These are phyloP conservation scores for Thermomyces lanuginosus DNA, from an alignment of 2,329 filamentous ascomycete genomes.

Conservation along the genomic window DNA sequence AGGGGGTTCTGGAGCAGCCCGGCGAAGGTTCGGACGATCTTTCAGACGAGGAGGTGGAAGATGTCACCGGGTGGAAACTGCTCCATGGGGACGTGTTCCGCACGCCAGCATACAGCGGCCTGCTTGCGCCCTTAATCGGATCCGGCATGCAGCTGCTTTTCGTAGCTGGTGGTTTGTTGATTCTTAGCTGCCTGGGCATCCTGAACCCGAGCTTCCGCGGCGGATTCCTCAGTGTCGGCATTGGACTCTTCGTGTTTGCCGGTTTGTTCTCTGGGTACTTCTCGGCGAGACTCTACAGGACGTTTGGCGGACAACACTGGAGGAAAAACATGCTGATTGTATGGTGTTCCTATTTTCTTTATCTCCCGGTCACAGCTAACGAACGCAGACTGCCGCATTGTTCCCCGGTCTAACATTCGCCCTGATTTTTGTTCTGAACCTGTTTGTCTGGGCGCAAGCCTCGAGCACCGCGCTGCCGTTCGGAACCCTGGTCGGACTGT, in stretches of 20 bases:
- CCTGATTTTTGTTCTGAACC: slow-evolving; percentile 62
- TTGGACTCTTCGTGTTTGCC: slow-evolving; percentile 69
- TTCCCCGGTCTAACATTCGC: slow-evolving; percentile 65
- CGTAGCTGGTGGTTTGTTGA: slow-evolving; percentile 56
- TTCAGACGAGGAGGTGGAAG: slow-evolving; percentile 60
- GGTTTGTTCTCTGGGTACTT: slow-evolving; percentile 78
- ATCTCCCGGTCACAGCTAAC: slow-evolving; percentile 8
- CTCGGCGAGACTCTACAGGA: slow-evolving; percentile 67
- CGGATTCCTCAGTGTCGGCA: slow-evolving; percentile 69
- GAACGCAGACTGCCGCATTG: slow-evolving; percentile 47
- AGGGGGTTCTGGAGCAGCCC: slow-evolving; percentile 43
- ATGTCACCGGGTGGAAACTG: slow-evolving; percentile 75
- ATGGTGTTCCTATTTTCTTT: slow-evolving; percentile 10
- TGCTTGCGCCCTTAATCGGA: slow-evolving; percentile 66
- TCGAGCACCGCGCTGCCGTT: slow-evolving; percentile 79
- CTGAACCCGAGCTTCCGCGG: slow-evolving; percentile 81
- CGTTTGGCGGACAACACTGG: slow-evolving; percentile 61
- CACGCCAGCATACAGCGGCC: slow-evolving; percentile 49
- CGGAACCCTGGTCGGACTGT: slow-evolving; percentile 54
- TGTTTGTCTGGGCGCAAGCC: slow-evolving; percentile 81
- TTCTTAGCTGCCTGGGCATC: slow-evolving; percentile 58
- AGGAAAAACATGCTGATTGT: slow-evolving; percentile 55
- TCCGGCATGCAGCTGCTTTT: slow-evolving; percentile 78
- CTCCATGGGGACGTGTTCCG: slow-evolving; percentile 81
- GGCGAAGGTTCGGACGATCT: slow-evolving; percentile 37